Evolutionary conservation across 495 filamentous ascomycete species (phyloP).

Genomic region (Talaromyces nanjingensis): DNA sequence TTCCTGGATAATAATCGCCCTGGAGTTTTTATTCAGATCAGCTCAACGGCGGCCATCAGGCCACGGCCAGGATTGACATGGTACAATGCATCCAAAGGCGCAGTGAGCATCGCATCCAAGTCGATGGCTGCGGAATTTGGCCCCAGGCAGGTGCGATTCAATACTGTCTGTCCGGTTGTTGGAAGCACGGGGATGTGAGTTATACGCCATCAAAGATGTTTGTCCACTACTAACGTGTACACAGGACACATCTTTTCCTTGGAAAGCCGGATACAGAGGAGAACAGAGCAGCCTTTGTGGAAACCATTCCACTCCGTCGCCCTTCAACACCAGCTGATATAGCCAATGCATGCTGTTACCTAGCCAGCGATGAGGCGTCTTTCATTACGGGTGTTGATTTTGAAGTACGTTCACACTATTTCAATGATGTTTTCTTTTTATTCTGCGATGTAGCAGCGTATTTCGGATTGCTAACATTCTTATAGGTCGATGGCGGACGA

Average conservation of each 20-base stretch:
- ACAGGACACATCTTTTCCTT: constrained; percentile 42
- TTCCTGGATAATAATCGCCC: constrained; percentile 42
- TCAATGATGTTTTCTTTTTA: neutral
- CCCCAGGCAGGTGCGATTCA: constrained; percentile 51
- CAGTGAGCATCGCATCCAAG: constrained; percentile 51
- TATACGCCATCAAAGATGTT: neutral
- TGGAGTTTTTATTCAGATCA: constrained; percentile 54
- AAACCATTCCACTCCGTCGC: constrained; percentile 57
- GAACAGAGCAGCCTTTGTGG: constrained; percentile 54
- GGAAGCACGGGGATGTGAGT: constrained; percentile 53
- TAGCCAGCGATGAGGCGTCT: constrained; percentile 54
- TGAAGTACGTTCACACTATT: constrained; percentile 14
- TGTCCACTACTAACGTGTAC: neutral
- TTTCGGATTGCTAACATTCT: neutral
- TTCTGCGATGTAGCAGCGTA: neutral
- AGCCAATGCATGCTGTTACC: constrained; percentile 52
- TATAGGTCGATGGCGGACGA: constrained; percentile 8
- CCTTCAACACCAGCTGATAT: constrained; percentile 50
- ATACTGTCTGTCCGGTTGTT: constrained; percentile 52
- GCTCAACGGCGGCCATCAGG: constrained; percentile 48
- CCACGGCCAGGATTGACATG: constrained; percentile 56
- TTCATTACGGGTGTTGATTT: constrained; percentile 48
- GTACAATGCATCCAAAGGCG: constrained; percentile 59
- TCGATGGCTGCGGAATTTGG: constrained; percentile 58
- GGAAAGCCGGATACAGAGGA: constrained; percentile 55